Base-by-base conservation (phyloP, 2,329 filamentous ascomycete genomes). In the Fusarium tjaetaba region DNA sequence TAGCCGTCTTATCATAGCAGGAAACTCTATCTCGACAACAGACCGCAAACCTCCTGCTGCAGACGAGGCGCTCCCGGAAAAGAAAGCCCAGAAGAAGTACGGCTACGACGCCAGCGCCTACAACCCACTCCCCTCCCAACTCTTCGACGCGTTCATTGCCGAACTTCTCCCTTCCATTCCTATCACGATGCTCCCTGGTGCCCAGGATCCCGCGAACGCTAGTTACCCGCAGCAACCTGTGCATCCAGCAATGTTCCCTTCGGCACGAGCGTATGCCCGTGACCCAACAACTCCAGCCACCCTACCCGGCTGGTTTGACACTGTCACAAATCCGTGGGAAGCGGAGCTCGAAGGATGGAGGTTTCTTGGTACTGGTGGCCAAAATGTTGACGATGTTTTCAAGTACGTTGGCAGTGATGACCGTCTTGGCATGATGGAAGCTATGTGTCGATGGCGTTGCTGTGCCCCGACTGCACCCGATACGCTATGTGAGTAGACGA, bases 391-490 rank as follows among this genome's bases (percentile, higher is more conserved):
- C 77, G 97, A 99, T 81, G 90, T 98, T 7, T 94, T 95, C 82
- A 96, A 96, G 81, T 99, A 99, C 79, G 88, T 98, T 32, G 90
- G 92, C 65, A 91, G 90, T 41, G 90, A 94, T 46, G 91, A 95
- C 75, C 86, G 95, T 26, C 80, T 98, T 32, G 92, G 92, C 52
- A 94, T 98, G 88, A 96, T 98, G 93, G 96, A 98, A 82, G 92
- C 92, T 65, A 96, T 97, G 90, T 91, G 97, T 74, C 88, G 95
- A 67, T 99, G 96, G 96, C 89, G 96, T 70, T 94, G 94, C 79
- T 91, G 91, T 74, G 96, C 96, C 10, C 96, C 96, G 4, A 99
- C 96, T 1, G 96, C 96, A 4, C 96, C 97, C 0, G 97, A 99
- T 82, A 99, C 97, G 1, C 81, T 99, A 48, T 97, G 95, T 96